Percentiles rank a stretch among this genome's conserved stretches.
Evolutionary conservation across 1,284 basidiomycete genomes (phyloP).

Genomic region (Pseudozyma hubeiensis): DNA sequence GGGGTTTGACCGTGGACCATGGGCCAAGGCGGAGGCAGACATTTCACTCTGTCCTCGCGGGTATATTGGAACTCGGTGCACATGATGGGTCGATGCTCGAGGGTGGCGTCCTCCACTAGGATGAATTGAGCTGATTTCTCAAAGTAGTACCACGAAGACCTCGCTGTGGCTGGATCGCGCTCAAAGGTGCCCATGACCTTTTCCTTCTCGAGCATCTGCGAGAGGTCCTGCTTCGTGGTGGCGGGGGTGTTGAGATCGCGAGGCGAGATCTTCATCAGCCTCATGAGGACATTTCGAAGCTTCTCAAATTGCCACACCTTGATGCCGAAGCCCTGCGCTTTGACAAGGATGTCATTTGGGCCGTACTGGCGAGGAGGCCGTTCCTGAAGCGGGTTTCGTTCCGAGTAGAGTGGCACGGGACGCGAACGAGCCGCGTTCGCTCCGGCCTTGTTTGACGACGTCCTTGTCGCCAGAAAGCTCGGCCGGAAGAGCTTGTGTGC

Average conservation of each 20-base stretch:
- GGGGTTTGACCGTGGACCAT: slow-evolving; percentile 70
- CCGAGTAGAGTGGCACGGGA: slow-evolving; percentile 61
- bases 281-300: slow-evolving; percentile 45
- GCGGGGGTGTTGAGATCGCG: slow-evolving; percentile 23
- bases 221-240: slow-evolving; percentile 65
- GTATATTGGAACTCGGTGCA: slow-evolving; percentile 72
- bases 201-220: slow-evolving; percentile 83
- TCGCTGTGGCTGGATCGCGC: slow-evolving; percentile 86
- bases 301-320: slow-evolving; percentile 85
- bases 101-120: slow-evolving; percentile 88
- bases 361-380: slow-evolving; percentile 64
- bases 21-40: slow-evolving; percentile 71
- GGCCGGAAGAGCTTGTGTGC: slow-evolving; percentile 46
- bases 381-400: slow-evolving; percentile 67
- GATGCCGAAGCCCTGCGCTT: slow-evolving; percentile 81
- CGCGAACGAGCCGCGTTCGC: slow-evolving; percentile 23
- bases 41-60: slow-evolving; percentile 21
- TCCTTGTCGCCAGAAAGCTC: slow-evolving; percentile 38
- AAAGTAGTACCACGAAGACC: slow-evolving; percentile 91
- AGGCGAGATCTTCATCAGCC: slow-evolving; percentile 40
- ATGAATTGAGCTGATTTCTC: slow-evolving; percentile 81
- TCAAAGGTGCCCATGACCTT: slow-evolving; percentile 87
- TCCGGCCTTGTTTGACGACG: slow-evolving; percentile 20
- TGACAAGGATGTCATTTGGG: slow-evolving; percentile 75
- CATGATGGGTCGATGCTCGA: slow-evolving; percentile 75